Evolutionary conservation across 257 asterid genomes (phyloP), one percentile per base, ranked within the genome.

Genomic region (Vinca minor): DNA sequence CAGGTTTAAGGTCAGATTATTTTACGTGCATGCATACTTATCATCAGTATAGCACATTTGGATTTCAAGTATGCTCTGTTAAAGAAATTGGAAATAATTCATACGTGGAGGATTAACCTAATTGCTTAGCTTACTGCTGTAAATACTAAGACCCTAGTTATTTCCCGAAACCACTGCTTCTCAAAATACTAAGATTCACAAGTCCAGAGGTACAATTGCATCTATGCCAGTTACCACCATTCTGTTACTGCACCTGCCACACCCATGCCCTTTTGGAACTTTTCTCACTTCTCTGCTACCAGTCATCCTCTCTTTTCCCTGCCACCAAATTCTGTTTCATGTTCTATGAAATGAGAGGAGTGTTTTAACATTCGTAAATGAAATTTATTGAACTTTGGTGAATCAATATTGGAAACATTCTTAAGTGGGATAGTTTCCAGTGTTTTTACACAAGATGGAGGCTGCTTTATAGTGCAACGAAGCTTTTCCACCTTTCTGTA

Each of bases 1-100:
- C 76, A 85, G 90, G 73, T 70, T 87, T 75, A 93, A 93, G 98
- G 97, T 92, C 44, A 79, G 79, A 65, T 73, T 49, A 7, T 8
- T 48, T 39, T 6, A 46, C 25, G 17, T 39, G 64, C 38, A 54
- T 54, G 59, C 36, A 28, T 28, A 29, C 6, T 11, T n/a, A 3
- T 54, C 28, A 3, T 54, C 28, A 54, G 13, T 11, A 54, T n/a
- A 5, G 10, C 28, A 34, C 38, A 34, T 54, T 23, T 28, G 23
- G 20, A 29, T 34, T 54, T 54, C 60, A 29, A 29, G 3, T 29
- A 31, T 54, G 26, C 7, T 54, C 39, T 54, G 38, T 54, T 26
- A 54, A 29, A 17, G 10, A 42, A 12, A 42, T 2, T 13, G 47
- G 18, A 1, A 42, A 42, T 42, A 39, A 11, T 39, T 39, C 44